A percentile compares a stretch with the other conserved stretches of the same genome.
phyloP scores from a whole-genome alignment of 176 grass and related monocot species.

The Lolium perenne region DNA sequence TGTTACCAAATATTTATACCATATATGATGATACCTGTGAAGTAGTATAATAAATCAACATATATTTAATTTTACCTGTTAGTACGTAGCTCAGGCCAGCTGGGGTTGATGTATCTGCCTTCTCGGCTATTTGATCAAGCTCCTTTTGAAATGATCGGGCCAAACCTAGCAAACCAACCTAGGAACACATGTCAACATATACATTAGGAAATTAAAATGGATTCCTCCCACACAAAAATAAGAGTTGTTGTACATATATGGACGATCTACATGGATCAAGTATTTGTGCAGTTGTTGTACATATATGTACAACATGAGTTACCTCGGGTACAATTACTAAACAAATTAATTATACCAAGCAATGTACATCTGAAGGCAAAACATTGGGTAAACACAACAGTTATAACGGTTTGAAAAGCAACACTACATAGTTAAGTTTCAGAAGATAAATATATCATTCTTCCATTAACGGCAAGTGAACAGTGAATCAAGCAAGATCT shows the following conservation, averaged over 20 bases:
- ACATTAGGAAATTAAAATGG: constrained; percentile 15
- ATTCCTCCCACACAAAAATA: not conserved
- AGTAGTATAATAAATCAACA: constrained; percentile 11
- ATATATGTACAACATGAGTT: not conserved
- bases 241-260: not conserved
- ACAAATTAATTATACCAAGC: not conserved
- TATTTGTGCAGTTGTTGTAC: not conserved
- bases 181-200: constrained; percentile 31
- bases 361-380: not conserved
- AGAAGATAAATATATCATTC: not conserved
- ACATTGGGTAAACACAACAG: not conserved
- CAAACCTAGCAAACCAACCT: constrained; percentile 97
- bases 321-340: not conserved
- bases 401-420: not conserved
- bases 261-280: not conserved
- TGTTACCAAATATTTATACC: not conserved
- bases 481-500: not conserved
- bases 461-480: not conserved
- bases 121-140: constrained; percentile 94
- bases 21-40: constrained; percentile 9
- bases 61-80: constrained; percentile 59
- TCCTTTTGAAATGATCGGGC: constrained; percentile 96
- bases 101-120: constrained; percentile 91
- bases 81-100: constrained; percentile 89
- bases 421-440: not conserved